Evolutionary conservation across 2,329 filamentous ascomycete species (phyloP).

Genomic region (Cladosporium halotolerans): DNA sequence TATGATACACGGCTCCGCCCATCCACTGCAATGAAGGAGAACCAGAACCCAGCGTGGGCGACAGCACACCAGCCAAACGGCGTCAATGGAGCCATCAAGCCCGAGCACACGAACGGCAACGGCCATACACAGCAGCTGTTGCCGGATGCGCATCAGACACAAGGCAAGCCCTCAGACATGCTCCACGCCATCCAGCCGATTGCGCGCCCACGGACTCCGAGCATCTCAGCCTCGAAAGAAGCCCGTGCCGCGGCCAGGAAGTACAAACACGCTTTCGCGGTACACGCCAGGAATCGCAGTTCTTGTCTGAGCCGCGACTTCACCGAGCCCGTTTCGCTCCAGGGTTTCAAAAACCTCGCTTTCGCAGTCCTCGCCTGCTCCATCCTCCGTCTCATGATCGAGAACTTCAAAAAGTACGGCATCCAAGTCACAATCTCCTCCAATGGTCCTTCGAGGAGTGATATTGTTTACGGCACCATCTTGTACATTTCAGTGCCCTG

Average conservation of each 20-base stretch:
- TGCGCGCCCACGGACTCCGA: not conserved
- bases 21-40: constrained; percentile 4
- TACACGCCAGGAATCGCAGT: constrained; percentile 65
- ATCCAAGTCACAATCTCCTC: constrained; percentile 78
- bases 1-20: not conserved
- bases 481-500: constrained; percentile 85
- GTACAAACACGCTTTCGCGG: constrained; percentile 86
- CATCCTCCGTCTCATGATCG: constrained; percentile 82
- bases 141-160: not conserved
- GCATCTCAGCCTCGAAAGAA: constrained; percentile 9
- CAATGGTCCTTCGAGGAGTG: constrained; percentile 75
- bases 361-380: constrained; percentile 87
- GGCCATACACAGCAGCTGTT: not conserved
- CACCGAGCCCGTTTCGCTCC: constrained; percentile 38
- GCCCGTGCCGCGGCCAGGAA: constrained; percentile 43
- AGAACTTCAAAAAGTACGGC: constrained; percentile 97
- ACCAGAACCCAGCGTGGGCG: constrained; percentile 6
- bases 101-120: not conserved
- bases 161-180: not conserved
- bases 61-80: not conserved
- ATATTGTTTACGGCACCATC: constrained; percentile 66
- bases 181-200: not conserved
- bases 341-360: constrained; percentile 90
- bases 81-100: constrained; percentile 1
- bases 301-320: constrained; percentile 86